Percentiles rank a stretch among this genome's conserved stretches.
These are phyloP conservation scores for Stagonosporopsis tanaceti DNA, from an alignment of 2,329 filamentous ascomycete species.

Conservation along the genomic window DNA sequence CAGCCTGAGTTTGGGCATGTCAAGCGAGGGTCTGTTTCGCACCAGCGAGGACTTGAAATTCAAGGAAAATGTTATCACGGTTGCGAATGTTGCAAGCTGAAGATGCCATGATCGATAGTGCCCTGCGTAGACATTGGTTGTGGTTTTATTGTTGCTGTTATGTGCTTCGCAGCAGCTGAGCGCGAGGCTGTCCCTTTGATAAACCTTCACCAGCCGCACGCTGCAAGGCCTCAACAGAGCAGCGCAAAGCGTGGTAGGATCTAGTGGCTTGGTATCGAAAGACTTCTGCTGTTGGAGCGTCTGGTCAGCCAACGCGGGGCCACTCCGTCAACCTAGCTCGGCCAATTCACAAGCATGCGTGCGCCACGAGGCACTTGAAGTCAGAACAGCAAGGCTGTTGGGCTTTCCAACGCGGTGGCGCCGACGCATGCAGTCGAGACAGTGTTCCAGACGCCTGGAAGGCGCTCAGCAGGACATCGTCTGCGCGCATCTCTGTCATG, in stretches of 20 bases:
- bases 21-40: slow-evolving; percentile 18
- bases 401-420: slow-evolving; percentile 9
- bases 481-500: slow-evolving; percentile 16
- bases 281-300: slow-evolving; percentile 12
- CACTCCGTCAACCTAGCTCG: slow-evolving; percentile 8
- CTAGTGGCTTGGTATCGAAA: slow-evolving; percentile 19
- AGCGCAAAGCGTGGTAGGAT: slow-evolving; percentile 16
- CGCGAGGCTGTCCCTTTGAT: slow-evolving; percentile 13
- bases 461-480: slow-evolving; percentile 3
- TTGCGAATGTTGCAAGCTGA: slow-evolving; percentile 4
- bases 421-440: slow-evolving; percentile 17
- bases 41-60: slow-evolving; percentile 2
- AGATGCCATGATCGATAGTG: slow-evolving; percentile 9
- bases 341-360: neutral
- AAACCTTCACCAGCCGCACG: slow-evolving; percentile 6
- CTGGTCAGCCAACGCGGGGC: slow-evolving; percentile 7
- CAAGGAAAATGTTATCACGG: neutral
- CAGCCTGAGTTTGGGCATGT: slow-evolving; percentile 9
- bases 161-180: slow-evolving; percentile 2
- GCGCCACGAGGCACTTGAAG: slow-evolving; percentile 9
- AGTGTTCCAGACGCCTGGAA: slow-evolving; percentile 14
- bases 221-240: slow-evolving; percentile 3
- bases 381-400: slow-evolving; percentile 16
- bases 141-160: neutral
- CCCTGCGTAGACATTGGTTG: neutral